These are phyloP conservation scores for Berberis vulgaris DNA, from an alignment of 164 flowering plant species.

Conservation along the genomic window DNA sequence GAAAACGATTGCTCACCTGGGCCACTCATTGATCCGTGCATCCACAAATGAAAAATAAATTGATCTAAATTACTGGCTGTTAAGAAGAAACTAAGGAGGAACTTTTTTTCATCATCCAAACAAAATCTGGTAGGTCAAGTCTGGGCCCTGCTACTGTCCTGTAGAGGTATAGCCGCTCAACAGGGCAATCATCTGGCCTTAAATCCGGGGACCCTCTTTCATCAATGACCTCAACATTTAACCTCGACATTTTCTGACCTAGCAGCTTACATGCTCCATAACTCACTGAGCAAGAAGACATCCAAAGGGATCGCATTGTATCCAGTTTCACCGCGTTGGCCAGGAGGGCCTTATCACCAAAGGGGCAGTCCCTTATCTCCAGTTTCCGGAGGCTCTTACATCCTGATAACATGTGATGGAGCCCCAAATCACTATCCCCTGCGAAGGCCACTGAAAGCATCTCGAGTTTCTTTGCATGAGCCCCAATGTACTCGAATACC, in stretches of 20 bases:
- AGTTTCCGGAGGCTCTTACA: slow-evolving; percentile 72
- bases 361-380: slow-evolving; percentile 88
- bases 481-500: slow-evolving; percentile 67
- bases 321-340: slow-evolving; percentile 87
- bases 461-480: slow-evolving; percentile 61
- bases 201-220: slow-evolving; percentile 51
- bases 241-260: slow-evolving; percentile 60
- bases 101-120: slow-evolving; percentile 53
- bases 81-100: slow-evolving; percentile 22
- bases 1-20: background rate
- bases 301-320: slow-evolving; percentile 99
- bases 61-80: background rate
- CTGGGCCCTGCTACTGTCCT: slow-evolving; percentile 72
- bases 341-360: slow-evolving; percentile 83
- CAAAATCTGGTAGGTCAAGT: slow-evolving; percentile 57
- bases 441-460: slow-evolving; percentile 93
- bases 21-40: background rate
- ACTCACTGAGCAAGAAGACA: slow-evolving; percentile 88
- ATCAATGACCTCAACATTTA: slow-evolving; percentile 77
- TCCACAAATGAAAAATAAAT: background rate
- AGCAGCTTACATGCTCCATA: slow-evolving; percentile 67
- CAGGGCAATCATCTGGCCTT: slow-evolving; percentile 39
- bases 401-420: slow-evolving; percentile 74
- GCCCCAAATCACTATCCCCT: slow-evolving; percentile 79
- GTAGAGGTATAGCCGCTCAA: slow-evolving; percentile 64